These are phyloP conservation scores for Kazachstania taianensis DNA, from an alignment of 805 yeast species.

Conservation along the genomic window DNA sequence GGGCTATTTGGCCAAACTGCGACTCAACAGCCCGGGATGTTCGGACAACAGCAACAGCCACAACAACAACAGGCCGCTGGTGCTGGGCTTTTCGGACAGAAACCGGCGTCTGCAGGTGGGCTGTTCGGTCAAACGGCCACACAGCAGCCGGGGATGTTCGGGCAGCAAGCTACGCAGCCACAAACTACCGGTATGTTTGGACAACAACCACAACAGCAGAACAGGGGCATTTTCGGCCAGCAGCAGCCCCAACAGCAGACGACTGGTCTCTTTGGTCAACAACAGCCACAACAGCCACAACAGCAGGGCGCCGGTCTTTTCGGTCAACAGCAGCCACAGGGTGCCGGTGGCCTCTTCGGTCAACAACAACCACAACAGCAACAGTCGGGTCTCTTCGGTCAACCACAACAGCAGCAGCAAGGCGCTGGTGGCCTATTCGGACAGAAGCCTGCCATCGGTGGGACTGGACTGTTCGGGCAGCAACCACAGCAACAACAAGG, in stretches of 20 bases:
- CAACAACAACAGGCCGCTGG: constrained; percentile 9
- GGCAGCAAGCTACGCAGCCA: constrained; percentile 19
- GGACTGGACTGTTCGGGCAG: constrained; percentile 14
- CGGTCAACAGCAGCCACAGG: constrained; percentile 4
- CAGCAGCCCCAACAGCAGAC: constrained; percentile 3
- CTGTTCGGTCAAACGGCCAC: constrained; percentile 29
- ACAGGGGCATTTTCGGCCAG: not conserved
- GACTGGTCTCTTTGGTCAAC: constrained; percentile 21
- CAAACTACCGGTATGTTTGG: too few species aligned
- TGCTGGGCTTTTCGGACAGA: constrained; percentile 32
- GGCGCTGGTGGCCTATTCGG: constrained; percentile 32
- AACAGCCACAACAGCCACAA: too few species aligned
- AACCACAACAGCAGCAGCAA: constrained; percentile 11
- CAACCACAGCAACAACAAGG: constrained; percentile 24
- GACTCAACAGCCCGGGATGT: constrained; percentile 18
- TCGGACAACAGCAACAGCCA: constrained; percentile 22
- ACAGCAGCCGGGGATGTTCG: constrained; percentile 29
- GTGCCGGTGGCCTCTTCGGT: constrained; percentile 6
- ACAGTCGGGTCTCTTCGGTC: constrained; percentile 29
- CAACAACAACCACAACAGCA: constrained; percentile 7
- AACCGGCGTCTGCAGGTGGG: constrained; percentile 32
- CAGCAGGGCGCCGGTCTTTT: constrained; percentile 13
- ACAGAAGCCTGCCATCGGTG: constrained; percentile 21
- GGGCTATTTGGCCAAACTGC: constrained; percentile 28
- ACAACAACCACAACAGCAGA: not conserved